Percentiles rank a stretch among this genome's conserved stretches.
phyloP scores from a whole-genome alignment of 768 basidiomycete species.

The Cystofilobasidium macerans region DNA sequence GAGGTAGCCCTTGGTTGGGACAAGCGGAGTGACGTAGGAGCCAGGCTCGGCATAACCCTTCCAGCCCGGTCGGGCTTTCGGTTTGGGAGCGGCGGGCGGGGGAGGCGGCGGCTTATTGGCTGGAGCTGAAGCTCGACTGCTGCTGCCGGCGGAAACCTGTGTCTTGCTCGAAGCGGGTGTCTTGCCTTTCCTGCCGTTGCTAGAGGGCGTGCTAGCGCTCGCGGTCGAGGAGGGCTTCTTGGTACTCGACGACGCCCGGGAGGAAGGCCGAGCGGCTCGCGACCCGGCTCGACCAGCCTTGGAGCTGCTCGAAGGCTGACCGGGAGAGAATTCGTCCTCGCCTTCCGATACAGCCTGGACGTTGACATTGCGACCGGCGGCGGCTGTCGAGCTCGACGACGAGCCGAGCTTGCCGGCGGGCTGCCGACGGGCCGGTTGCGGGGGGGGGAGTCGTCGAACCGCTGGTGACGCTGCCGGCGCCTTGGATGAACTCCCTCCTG shows the following conservation, averaged over 20 bases:
- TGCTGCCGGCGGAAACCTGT: too few species aligned
- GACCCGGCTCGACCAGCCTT: not conserved
- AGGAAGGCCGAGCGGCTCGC: not conserved
- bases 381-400: not conserved
- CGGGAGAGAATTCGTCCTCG: not conserved
- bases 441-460: too few species aligned
- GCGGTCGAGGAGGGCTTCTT: not conserved
- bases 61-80: not conserved
- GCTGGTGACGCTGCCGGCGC: too few species aligned
- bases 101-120: not conserved
- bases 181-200: not conserved
- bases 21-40: not conserved
- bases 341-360: not conserved
- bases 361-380: not conserved
- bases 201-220: not conserved
- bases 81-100: not conserved
- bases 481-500: too few species aligned
- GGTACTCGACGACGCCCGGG: not conserved
- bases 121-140: not conserved
- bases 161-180: not conserved
- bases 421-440: not conserved
- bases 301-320: too few species aligned
- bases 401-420: too few species aligned
- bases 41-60: not conserved
- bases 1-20: conserved; percentile 1